Base-by-base conservation (phyloP, 2,329 filamentous ascomycete species). In the Neocatenulostroma microsporum region DNA sequence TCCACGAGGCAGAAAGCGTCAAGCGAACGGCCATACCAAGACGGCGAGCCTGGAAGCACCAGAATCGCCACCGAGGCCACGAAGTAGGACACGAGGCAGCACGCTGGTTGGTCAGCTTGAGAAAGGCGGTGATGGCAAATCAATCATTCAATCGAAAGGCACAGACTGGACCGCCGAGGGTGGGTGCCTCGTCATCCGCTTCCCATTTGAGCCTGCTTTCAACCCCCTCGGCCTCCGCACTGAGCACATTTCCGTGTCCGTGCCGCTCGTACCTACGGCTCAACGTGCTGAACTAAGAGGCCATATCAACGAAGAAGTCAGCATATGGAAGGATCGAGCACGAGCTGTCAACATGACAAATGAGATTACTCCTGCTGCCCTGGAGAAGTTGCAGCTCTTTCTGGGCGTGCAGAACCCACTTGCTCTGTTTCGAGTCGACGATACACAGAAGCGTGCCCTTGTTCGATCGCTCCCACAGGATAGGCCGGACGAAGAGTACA, bases 341-440 rank as follows among this genome's bases (percentile, higher is more conserved):
- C 48, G 61, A 12, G 65, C 64, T 9, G 53, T 68, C 14, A 65
- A 72, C 41, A 54, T 72, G 47, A 62, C 59, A 7, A 53, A 52
- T 11, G 65, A 68, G 35, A 60, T 70, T 23, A 56, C 63, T 12
- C 34, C 58, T 18, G 76, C 82, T 34, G 56, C 82, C 11, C 74
- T 82, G 4, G 59, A 61, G 1, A 79, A 84, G 58, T 62, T 87
- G 38, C 67, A 68, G 45, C 69, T 69, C 37, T 84, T 80, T 40
- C 67, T 87, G 4, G 82, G 82, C 7, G 72, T 81, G 28, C 74
- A 72, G 48, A 77, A 80, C 41, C 72, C 72, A 34, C 62, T 89
- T 18, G 75, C 70, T 6, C 57, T 89, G 18, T 86, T 88, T 62
- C 72, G 82, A 40, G 68, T 82, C 45, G 75, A 84, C 51, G 44